phyloP scores from a whole-genome alignment of 345 rosid genomes.

The Eucalyptus globulus region DNA sequence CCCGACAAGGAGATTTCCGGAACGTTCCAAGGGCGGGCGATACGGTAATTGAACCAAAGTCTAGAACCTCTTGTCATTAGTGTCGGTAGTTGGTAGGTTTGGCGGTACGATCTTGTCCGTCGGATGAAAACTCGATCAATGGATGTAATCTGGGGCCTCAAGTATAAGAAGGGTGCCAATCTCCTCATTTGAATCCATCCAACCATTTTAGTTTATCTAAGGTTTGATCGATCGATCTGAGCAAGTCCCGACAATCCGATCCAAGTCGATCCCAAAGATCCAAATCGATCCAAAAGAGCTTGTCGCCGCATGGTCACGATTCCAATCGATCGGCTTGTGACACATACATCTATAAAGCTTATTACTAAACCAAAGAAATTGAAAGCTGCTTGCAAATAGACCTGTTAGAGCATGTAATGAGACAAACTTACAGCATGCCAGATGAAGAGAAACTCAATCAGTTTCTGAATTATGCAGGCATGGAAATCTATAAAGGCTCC shows the following conservation, averaged over 20 bases:
- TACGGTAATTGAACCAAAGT: too few relatives aligned
- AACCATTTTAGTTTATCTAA: too few relatives aligned
- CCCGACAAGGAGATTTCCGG: too few relatives aligned
- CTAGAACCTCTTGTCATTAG: too few relatives aligned
- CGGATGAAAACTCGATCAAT: too few relatives aligned
- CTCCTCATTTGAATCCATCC: too few relatives aligned
- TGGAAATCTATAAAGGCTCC: background rate
- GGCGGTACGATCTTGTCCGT: fast-evolving
- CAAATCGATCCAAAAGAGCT: too few relatives aligned
- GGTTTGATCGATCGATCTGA: fast-evolving
- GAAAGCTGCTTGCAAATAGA: background rate
- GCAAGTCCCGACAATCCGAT: too few relatives aligned
- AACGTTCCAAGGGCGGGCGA: fast-evolving
- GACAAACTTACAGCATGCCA: background rate
- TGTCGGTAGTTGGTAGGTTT: too few relatives aligned
- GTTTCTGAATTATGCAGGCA: background rate
- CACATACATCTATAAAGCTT: background rate
- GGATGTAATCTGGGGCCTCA: fast-evolving
- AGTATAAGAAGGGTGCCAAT: fast-evolving
- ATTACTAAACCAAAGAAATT: background rate
- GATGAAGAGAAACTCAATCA: background rate
- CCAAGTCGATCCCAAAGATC: too few relatives aligned
- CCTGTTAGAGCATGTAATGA: background rate
- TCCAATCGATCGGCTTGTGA: too few relatives aligned
- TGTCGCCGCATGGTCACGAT: fast-evolving